Conservation (phyloP, 2,329 filamentous ascomycete genomes). For the Ceratocystis destructans region DNA sequence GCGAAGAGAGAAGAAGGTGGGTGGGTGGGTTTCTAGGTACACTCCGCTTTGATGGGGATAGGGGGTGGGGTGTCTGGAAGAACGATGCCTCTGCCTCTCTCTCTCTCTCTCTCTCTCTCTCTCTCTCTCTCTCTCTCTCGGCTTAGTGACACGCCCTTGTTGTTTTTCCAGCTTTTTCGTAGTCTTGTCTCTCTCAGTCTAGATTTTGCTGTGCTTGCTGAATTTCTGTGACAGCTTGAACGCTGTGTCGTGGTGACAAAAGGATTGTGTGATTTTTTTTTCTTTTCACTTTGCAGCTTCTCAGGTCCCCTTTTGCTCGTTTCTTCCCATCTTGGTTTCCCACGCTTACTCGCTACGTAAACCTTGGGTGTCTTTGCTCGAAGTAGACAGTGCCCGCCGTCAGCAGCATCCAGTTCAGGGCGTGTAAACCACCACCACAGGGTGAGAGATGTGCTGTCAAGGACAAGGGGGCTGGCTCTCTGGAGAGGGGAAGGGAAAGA, state of each 20-base stretch:
- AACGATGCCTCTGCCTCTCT: no score
- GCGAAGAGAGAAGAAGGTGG: not conserved
- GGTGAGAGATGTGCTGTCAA: constrained; percentile 1
- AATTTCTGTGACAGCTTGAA: not conserved
- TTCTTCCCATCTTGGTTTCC: not conserved
- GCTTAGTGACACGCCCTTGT: not conserved
- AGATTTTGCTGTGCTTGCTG: not conserved
- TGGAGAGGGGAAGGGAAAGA: not conserved
- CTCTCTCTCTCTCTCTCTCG: no score
- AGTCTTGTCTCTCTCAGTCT: not conserved
- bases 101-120: no score
- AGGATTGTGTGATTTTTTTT: not conserved
- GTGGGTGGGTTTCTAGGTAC: not conserved
- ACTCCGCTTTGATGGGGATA: not conserved
- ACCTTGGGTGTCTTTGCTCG: not conserved
- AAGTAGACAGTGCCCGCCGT: not conserved
- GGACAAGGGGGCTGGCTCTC: not conserved
- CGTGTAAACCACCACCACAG: not conserved
- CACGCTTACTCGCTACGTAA: not conserved
- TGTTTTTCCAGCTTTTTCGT: not conserved
- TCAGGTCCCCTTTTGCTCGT: not conserved
- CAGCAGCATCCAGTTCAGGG: not conserved
- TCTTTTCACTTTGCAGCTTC: not conserved
- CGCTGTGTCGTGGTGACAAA: not conserved
- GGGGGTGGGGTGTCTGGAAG: no score